Evolutionary conservation across 495 filamentous ascomycete species (phyloP), one percentile per base, ranked within the genome.

Genomic region (Parathielavia hyrcaniae): DNA sequence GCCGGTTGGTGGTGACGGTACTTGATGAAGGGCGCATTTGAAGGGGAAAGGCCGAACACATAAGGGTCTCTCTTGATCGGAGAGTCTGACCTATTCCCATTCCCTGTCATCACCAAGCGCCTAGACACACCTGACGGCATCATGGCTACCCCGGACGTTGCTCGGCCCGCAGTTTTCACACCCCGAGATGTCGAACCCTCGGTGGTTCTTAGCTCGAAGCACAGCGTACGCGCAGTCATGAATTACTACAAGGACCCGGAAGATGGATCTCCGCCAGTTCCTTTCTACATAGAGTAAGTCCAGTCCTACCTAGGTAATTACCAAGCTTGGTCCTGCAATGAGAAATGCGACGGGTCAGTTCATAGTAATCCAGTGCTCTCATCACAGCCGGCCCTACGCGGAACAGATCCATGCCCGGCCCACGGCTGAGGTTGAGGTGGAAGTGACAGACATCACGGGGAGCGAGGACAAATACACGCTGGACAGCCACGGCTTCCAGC

Each of bases 221-320:
- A 66, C 57, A 65, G 85, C 62, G 81, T 86, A 23, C 69, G 79
- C 1, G 80, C 84, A 0, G 74, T 68, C 0, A 65, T 87, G 38
- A 80, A 86, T 64, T 87, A 80, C 69, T 74, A 77, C 72, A 81
- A 82, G 62, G 81, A 81, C 14, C 68, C 73, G 12, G 79, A 75
- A 32, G 83, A 86, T 64, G 83, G 84, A 11, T 79, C 79, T 16
- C 73, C 74, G 0, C 83, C 83, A 0, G 53, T 57, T 0, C 80
- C 83, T 0, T 73, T 57, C 51, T 80, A 81, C 60, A 70, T 77
- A 0, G 73, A 69, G 63, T 65, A 45, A 26, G 59, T 48, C 9
- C 23, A 68, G 8, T 30, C 5, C 32, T 55, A 11, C 36, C 47
- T 9, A 4, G 17, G 5, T 13, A 32, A 23, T 39, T 55, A 11